Conservation (phyloP, 768 basidiomycete genomes). For the Suillus clintonianus region DNA sequence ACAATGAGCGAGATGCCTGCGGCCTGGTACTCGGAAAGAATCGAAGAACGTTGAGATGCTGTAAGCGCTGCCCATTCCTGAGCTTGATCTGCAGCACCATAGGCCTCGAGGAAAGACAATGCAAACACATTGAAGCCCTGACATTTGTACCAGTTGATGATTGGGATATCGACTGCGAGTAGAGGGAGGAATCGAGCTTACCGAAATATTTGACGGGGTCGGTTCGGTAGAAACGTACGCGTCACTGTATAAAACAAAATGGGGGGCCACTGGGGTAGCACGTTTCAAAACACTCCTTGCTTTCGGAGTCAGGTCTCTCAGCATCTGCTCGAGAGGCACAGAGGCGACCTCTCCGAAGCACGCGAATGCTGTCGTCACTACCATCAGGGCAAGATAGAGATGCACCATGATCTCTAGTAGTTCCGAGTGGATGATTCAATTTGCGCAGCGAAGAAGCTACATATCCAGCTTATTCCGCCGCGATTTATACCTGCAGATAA, state of each 20-base stretch:
- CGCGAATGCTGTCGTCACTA: constrained; percentile 5
- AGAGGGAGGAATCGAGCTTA: constrained; percentile 16
- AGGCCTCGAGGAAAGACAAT: constrained; percentile 44
- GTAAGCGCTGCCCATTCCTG: constrained; percentile 45
- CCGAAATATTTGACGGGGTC: constrained; percentile 43
- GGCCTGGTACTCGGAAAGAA: constrained; percentile 49
- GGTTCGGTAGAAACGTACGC: constrained; percentile 47
- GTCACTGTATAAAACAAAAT: constrained; percentile 47
- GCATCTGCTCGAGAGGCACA: constrained; percentile 22
- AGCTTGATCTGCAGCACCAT: constrained; percentile 48
- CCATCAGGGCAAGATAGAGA: constrained; percentile 9
- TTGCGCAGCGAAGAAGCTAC: neutral
- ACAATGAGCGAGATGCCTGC: constrained; percentile 63
- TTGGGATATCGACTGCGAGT: constrained; percentile 2
- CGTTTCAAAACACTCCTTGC: constrained; percentile 24
- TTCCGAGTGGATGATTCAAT: neutral
- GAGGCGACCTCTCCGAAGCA: constrained; percentile 13
- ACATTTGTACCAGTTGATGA: neutral
- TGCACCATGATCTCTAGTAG: constrained; percentile 13
- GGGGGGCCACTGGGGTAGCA: constrained; percentile 47
- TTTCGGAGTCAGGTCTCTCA: constrained; percentile 19
- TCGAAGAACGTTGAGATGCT: constrained; percentile 38
- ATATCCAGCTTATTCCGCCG: neutral
- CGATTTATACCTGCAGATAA: constrained; percentile 21
- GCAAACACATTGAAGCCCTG: constrained; percentile 23